Conservation (phyloP, 2,329 filamentous ascomycete species). For the Calonectria crousiana region DNA sequence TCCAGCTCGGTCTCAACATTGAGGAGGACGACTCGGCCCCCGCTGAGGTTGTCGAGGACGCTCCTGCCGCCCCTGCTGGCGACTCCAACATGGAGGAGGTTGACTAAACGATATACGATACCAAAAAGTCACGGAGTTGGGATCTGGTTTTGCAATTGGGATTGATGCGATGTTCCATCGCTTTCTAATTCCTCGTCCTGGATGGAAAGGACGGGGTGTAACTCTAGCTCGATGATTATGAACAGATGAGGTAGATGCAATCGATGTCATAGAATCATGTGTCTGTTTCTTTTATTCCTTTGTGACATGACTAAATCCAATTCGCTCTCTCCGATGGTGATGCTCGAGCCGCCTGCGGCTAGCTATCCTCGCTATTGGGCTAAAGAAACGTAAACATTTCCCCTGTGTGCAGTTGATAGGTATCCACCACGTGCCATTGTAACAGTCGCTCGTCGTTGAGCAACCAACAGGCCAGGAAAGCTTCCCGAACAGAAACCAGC, state of each 20-base stretch:
- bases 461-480: neutral
- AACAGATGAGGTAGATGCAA: conserved; percentile 52
- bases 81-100: conserved; percentile 99
- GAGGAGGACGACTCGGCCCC: conserved; percentile 87
- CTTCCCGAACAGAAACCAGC: neutral
- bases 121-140: conserved; percentile 60
- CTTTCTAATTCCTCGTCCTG: conserved; percentile 51
- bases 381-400: neutral
- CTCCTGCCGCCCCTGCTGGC: conserved; percentile 71
- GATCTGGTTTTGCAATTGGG: conserved; percentile 47
- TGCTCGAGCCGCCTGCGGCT: neutral
- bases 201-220: conserved; percentile 49
- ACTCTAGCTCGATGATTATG: conserved; percentile 56
- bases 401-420: neutral
- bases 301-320: neutral
- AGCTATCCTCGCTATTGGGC: neutral
- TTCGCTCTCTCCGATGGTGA: neutral
- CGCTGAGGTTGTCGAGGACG: conserved; percentile 69
- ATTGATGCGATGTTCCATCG: conserved; percentile 40
- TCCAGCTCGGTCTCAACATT: conserved; percentile 96
- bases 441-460: neutral
- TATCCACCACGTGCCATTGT: too few relatives aligned
- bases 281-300: neutral
- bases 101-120: conserved; percentile 75
- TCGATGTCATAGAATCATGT: conserved; percentile 44